Percentiles rank a stretch among this genome's conserved stretches.
Evolutionary conservation across 1,284 basidiomycete species (phyloP).

Genomic region (Sanghuangporus baumii): DNA sequence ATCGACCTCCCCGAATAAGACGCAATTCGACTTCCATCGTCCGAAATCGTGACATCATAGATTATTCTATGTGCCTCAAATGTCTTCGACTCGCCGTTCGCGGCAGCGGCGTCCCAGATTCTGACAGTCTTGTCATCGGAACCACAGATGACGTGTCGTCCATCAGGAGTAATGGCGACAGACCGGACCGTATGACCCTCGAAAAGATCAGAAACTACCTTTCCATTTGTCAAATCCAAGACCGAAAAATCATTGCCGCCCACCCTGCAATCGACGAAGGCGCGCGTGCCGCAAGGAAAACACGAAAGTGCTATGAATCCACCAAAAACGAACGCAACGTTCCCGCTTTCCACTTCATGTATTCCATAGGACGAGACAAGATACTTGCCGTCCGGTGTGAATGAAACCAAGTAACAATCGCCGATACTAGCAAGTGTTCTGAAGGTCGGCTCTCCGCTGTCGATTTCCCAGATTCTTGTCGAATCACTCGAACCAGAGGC

Average conservation of each 20-base stretch:
- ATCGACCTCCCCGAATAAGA: neutral
- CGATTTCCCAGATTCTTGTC: no score
- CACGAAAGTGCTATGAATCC: no score
- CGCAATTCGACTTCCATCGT: neutral
- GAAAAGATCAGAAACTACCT: neutral
- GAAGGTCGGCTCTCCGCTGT: no score
- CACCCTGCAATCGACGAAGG: neutral
- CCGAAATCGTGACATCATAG: neutral
- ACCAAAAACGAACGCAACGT: no score
- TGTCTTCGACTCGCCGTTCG: neutral
- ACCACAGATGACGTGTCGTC: neutral
- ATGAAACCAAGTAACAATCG: no score
- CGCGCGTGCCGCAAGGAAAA: no score
- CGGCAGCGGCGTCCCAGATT: neutral
- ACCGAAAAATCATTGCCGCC: neutral
- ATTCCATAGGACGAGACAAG: no score
- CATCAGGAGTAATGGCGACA: neutral
- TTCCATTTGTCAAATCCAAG: neutral
- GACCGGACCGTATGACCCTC: neutral
- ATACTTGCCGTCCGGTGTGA: no score
- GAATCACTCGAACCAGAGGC: no score
- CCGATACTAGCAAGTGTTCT: no score
- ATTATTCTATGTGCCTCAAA: neutral
- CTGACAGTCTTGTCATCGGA: neutral
- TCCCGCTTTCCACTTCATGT: no score